phyloP scores from a whole-genome alignment of 2,329 filamentous ascomycete genomes.

The Colletotrichum karsti region DNA sequence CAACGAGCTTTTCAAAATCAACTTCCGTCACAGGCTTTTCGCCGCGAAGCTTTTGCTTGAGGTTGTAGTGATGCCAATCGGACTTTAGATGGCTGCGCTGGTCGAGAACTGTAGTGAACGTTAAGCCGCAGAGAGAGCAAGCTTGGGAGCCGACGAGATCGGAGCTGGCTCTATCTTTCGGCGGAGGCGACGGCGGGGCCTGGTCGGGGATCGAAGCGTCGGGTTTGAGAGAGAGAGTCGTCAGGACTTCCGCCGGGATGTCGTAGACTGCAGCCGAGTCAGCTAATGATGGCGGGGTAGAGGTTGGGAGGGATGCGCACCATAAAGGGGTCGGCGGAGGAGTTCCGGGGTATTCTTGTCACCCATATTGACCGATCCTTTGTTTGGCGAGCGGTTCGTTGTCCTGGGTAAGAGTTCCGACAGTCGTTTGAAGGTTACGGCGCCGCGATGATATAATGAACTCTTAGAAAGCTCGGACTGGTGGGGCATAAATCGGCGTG shows the following conservation, averaged over 20 bases:
- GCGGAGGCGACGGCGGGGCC: conserved; percentile 29
- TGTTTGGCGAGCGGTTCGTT: neutral
- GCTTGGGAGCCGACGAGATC: conserved; percentile 71
- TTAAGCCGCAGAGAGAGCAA: conserved; percentile 81
- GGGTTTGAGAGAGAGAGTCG: conserved; percentile 64
- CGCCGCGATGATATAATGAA: conserved; percentile 10
- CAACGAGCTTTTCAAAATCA: conserved; percentile 89
- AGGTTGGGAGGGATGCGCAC: conserved; percentile 39
- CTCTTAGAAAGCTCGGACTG: neutral
- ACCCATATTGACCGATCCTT: conserved; percentile 38
- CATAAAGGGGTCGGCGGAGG: conserved; percentile 60
- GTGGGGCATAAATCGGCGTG: conserved; percentile 6
- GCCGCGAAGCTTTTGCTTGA: conserved; percentile 89
- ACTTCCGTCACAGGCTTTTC: conserved; percentile 75
- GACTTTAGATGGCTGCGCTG: conserved; percentile 89
- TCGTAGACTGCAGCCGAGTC: conserved; percentile 73
- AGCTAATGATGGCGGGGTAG: conserved; percentile 17
- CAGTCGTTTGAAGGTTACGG: neutral
- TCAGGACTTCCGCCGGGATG: conserved; percentile 77
- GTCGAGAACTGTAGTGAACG: conserved; percentile 78
- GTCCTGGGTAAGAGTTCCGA: neutral
- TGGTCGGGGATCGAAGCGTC: conserved; percentile 37
- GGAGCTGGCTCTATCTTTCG: conserved; percentile 31
- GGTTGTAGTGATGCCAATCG: conserved; percentile 92
- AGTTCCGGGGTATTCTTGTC: conserved; percentile 53